phyloP scores from a whole-genome alignment of 208 protist species.

The Angomonas deanei region DNA sequence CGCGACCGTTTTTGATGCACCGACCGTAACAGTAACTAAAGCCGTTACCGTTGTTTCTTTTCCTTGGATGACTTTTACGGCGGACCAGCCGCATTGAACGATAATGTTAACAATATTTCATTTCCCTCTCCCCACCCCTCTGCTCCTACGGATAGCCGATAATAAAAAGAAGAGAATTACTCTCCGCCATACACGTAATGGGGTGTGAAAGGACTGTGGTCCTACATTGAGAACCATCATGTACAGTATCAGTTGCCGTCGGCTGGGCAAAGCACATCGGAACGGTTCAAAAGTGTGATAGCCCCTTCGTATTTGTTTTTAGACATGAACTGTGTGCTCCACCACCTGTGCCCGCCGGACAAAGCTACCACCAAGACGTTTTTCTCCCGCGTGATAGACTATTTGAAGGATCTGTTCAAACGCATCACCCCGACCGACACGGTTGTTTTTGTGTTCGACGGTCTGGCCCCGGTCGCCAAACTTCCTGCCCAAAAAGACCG shows the following conservation, averaged over 20 bases:
- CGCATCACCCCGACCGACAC: conserved; percentile 30
- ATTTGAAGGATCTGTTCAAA: conserved; percentile 33
- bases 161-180: no score
- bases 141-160: no score
- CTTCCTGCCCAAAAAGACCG: conserved; percentile 61
- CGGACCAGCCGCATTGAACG: no score
- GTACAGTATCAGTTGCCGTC: conserved; percentile 17
- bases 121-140: no score
- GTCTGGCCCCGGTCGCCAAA: conserved; percentile 68
- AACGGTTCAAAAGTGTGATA: not conserved
- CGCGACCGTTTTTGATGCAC: not conserved
- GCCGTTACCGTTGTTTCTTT: no score
- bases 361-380: conserved; percentile 24
- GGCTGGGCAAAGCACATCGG: not conserved
- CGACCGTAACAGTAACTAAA: no score
- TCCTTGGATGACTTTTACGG: no score
- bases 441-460: conserved; percentile 72
- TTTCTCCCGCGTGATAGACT: conserved; percentile 22
- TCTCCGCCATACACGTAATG: conserved; percentile 8
- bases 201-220: conserved; percentile 75
- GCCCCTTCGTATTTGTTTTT: conserved; percentile 58
- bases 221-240: conserved; percentile 63
- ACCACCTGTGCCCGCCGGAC: conserved; percentile 27
- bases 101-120: no score
- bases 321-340: conserved; percentile 84